Base-by-base conservation (phyloP, 2,329 filamentous ascomycete genomes). In the Hymenoscyphus occultus region DNA sequence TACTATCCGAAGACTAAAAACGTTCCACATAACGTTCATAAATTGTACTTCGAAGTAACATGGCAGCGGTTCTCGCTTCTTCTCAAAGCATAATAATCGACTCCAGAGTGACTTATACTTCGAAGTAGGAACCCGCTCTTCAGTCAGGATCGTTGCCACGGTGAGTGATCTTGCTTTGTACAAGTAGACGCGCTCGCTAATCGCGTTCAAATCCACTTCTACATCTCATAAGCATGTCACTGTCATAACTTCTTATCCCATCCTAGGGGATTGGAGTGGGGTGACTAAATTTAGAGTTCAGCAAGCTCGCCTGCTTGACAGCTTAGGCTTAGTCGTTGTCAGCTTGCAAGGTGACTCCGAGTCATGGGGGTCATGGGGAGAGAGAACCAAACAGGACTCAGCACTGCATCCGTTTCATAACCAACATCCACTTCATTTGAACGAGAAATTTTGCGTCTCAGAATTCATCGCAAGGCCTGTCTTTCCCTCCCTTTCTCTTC, bases 371-470 rank as follows among this genome's bases (percentile, higher is more conserved):
- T 51, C 45, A 51, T 51, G 45, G 45, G 35, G n/a, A 51, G 45
- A 51, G 45, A 51, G 45, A 51, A 51, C 45, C 45, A 51, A 51
- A 51, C 45, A 51, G 45, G 22, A 22, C 9, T n/a, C 45, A 51
- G 45, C 45, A 51, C 19, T 51, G 45, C 45, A 51, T n/a, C 45
- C 19, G 45, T 51, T 51, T 51, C 45, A 51, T 10, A 51, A 28
- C 45, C 45, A 51, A 22, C 19, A n/a, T 22, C 19, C 45, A 51
- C 45, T 51, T 51, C 45, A 51, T 51, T 51, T 51, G 45, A 13
- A 28, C 45, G 45, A 51, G 45, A 51, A 51, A 51, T 51, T 51
- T 51, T 3, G 45, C 45, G 45, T 51, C 45, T 51, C 45, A 51
- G 5, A 19, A 28, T 19, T 35, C 45, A 51, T 51, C 45, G 9